Evolutionary conservation across 257 asterid genomes (phyloP).

Genomic region (Nicotiana sylvestris): DNA sequence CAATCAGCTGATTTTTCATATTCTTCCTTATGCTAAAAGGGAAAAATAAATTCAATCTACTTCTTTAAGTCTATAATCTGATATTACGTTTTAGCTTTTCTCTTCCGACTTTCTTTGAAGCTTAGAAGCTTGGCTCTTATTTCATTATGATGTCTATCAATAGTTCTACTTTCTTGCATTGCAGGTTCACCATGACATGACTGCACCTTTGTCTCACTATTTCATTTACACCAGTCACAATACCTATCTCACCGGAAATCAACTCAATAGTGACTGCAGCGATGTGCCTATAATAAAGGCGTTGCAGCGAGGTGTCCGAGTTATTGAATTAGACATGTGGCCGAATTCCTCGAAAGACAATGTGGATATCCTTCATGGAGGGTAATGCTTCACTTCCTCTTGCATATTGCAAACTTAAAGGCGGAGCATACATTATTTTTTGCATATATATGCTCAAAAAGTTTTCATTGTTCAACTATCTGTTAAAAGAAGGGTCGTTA

Average conservation of each 20-base stretch:
- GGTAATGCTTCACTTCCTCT: conserved; percentile 32
- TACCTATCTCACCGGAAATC: conserved; percentile 80
- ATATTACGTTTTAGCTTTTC: not conserved
- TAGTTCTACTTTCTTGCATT: not conserved
- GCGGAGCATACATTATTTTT: too few relatives aligned
- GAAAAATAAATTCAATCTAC: not conserved
- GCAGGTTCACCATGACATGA: conserved; percentile 72
- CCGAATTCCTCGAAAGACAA: conserved; percentile 68
- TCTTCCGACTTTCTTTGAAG: not conserved
- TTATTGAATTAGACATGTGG: conserved; percentile 84
- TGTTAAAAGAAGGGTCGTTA: not conserved
- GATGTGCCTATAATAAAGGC: conserved; percentile 68
- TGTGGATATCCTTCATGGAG: conserved; percentile 71
- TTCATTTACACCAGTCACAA: conserved; percentile 72
- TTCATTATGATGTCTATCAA: not conserved
- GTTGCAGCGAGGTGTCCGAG: conserved; percentile 62
- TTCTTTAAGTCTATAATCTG: not conserved
- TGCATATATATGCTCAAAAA: not conserved
- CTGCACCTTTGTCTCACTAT: conserved; percentile 64
- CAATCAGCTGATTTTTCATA: too few relatives aligned
- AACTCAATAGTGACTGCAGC: conserved; percentile 64
- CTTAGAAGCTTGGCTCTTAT: not conserved
- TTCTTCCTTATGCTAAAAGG: not conserved
- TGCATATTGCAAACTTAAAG: not conserved
- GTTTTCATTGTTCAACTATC: not conserved